A percentile compares a stretch with the other conserved stretches of the same genome.
Evolutionary conservation across 192 early-diverging fungal species (phyloP).

Genomic region (Entomortierella beljakovae): DNA sequence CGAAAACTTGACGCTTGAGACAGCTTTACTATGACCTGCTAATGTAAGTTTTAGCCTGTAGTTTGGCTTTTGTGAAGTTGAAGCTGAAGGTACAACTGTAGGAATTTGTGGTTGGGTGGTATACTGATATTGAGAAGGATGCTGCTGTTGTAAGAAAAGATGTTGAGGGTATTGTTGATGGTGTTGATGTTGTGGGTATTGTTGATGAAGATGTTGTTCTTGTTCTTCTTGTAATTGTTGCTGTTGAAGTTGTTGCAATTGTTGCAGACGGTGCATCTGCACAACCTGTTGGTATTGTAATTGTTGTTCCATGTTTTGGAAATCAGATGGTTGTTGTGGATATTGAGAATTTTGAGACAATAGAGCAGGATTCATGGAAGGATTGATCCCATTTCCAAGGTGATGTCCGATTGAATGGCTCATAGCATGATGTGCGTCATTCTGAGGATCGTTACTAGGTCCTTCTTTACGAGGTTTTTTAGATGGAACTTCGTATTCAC

Average conservation of each 20-base stretch:
- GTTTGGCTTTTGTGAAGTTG: slow-evolving; percentile 69
- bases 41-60: slow-evolving; percentile 90
- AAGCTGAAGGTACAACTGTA: slow-evolving; percentile 11
- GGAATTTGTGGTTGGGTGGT: neutral
- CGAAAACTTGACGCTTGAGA: slow-evolving; percentile 97
- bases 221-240: neutral
- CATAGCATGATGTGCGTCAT: neutral
- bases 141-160: neutral
- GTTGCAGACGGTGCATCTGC: neutral
- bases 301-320: neutral
- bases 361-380: neutral
- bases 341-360: neutral
- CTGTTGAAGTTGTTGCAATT: slow-evolving; percentile 2
- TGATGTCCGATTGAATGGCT: slow-evolving; percentile 78
- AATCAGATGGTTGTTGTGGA: neutral
- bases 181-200: neutral
- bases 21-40: slow-evolving; percentile 93
- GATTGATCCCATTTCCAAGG: neutral
- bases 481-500: slow-evolving; percentile 11
- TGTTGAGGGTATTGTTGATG: neutral
- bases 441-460: neutral
- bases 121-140: slow-evolving; percentile 2
- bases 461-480: neutral
- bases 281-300: neutral
- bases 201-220: slow-evolving; percentile 1